Base-by-base conservation (phyloP, 108 stramenopile genomes). In the Fragilaria radians region DNA sequence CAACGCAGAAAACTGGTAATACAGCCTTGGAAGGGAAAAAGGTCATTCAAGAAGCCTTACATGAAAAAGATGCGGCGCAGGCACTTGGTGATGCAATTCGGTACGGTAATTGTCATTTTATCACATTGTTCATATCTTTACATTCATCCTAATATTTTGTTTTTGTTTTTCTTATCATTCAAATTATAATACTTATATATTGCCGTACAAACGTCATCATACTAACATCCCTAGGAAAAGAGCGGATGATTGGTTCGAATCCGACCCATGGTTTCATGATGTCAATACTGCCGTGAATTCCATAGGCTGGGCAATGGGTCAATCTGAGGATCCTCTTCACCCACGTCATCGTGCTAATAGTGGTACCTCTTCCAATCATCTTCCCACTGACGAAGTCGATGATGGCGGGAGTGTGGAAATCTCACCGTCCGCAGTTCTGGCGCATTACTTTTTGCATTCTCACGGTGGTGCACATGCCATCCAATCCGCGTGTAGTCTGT, bases 381-480 rank as follows among this genome's bases (percentile, higher is more conserved):
- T 59, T 32, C 22, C 52, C 48, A n/a, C 22, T 4, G 59, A 51
- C 1, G 30, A 57, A 1, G 29, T 42, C 14, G 57, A 70, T 23
- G 69, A 78, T 42, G 62, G 57, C 42, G 82, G 80, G 36, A 74
- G 64, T 31, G 81, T 85, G 26, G 65, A 71, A 59, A 77, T 76
- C 19, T 57, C 80, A 1, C 49, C 79, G 19, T 66, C 82, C 0
- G 67, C 86, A 11, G 78, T 87, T 9, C 56, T 91, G 46, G 82
- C 82, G 31, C 74, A 87, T 51, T 91, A 91, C 67, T 91, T 91
- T 57, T 62, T 91, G 9, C 81, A 83, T 59, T 79, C 79, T 45
- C 89, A 91, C 48, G 85, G 86, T 7, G 89, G 89, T 2, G 80
- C 83, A 19, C 89, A 91, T 71, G 74, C 58, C 33, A 47, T 85